A percentile compares a stretch with the other conserved stretches of the same genome.
These are phyloP conservation scores for Cryoendolithus antarcticus DNA, from an alignment of 2,329 filamentous ascomycete genomes.

Conservation along the genomic window DNA sequence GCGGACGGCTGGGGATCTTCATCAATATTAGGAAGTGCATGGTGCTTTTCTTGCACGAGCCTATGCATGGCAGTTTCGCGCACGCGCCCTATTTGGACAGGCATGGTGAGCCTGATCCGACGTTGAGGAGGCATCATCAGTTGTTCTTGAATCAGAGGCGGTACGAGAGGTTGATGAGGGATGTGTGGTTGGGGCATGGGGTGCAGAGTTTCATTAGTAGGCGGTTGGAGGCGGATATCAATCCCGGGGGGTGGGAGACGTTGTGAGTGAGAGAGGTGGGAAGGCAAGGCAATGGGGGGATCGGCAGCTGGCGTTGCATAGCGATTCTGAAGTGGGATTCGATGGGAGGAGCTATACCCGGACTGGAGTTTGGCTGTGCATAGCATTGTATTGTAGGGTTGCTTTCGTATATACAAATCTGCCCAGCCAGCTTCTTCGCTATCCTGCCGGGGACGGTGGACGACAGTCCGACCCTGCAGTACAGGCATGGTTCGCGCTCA, in stretches of 20 bases:
- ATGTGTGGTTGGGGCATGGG: constrained; percentile 74
- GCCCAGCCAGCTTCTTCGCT: too few species aligned
- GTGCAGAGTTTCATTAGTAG: constrained; percentile 82
- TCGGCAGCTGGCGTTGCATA: too few species aligned
- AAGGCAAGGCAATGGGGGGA: too few species aligned
- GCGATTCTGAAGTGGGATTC: too few species aligned
- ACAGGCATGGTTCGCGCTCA: too few species aligned
- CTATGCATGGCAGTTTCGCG: constrained; percentile 68
- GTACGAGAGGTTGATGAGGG: constrained; percentile 78
- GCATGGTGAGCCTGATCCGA: constrained; percentile 91
- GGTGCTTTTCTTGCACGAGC: constrained; percentile 70
- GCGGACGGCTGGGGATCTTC: constrained; percentile 81
- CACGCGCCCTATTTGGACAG: constrained; percentile 88
- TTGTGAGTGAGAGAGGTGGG: constrained; percentile 20
- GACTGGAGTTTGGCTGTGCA: too few species aligned
- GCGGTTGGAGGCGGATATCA: constrained; percentile 87
- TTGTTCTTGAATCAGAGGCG: constrained; percentile 86
- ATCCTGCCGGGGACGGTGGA: too few species aligned
- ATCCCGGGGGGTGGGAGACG: constrained; percentile 94
- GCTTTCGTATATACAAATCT: too few species aligned
- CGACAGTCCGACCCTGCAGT: too few species aligned
- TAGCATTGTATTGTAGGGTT: too few species aligned
- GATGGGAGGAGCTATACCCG: too few species aligned
- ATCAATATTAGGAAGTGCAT: constrained; percentile 95
- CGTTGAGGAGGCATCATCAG: constrained; percentile 71